Evolutionary conservation across 345 rosid species (phyloP).

Genomic region (Excoecaria cochinchinensis): DNA sequence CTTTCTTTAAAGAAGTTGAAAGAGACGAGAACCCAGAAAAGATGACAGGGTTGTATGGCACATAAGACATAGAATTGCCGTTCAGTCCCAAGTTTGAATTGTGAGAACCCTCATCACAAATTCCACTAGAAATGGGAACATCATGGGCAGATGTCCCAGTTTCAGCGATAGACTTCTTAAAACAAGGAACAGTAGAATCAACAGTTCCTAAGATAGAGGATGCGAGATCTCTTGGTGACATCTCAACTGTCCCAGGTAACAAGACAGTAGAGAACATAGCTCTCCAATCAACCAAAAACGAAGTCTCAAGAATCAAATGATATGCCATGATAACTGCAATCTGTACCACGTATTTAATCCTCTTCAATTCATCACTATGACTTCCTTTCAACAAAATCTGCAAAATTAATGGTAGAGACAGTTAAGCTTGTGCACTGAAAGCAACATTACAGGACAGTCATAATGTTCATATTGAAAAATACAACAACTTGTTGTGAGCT

Average conservation of each 20-base stretch:
- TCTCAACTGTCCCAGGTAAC: conserved; percentile 32
- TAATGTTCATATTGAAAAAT: background rate
- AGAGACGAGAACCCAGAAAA: conserved; percentile 77
- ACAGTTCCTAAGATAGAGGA: conserved; percentile 29
- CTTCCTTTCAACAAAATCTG: conserved; percentile 94
- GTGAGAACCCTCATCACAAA: conserved; percentile 29
- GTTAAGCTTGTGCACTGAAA: conserved; percentile 1
- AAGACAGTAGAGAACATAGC: conserved; percentile 72
- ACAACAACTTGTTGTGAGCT: background rate
- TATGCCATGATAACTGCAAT: conserved; percentile 65
- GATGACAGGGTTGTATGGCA: conserved; percentile 67
- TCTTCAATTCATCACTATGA: conserved; percentile 75
- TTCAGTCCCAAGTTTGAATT: conserved; percentile 31
- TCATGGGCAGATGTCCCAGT: conserved; percentile 28
- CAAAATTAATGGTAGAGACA: conserved; percentile 17
- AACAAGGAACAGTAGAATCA: conserved; percentile 25
- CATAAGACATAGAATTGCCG: conserved; percentile 46
- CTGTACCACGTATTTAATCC: conserved; percentile 75
- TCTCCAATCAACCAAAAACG: conserved; percentile 75
- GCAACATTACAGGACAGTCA: background rate
- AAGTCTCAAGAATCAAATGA: conserved; percentile 89
- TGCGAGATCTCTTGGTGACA: conserved; percentile 23
- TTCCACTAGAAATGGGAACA: conserved; percentile 49
- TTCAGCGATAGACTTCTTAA: conserved; percentile 31
- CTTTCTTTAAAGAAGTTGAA: conserved; percentile 73